A percentile compares a stretch with the other conserved stretches of the same genome.
phyloP scores from a whole-genome alignment of 208 protist species.

The Vickermania ingenoplastis region DNA sequence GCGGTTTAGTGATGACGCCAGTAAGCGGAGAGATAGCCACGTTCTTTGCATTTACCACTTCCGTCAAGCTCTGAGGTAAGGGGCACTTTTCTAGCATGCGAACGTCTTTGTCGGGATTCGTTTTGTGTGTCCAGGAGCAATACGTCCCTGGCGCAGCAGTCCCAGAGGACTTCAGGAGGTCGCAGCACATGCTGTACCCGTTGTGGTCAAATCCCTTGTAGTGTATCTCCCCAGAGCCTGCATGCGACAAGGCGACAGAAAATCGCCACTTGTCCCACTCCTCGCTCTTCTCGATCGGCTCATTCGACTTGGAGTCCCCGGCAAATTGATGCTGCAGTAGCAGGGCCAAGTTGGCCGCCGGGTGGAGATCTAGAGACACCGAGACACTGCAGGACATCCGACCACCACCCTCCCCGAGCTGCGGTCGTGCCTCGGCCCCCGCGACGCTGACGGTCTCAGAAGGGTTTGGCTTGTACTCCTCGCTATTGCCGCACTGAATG shows the following conservation, averaged over 20 bases:
- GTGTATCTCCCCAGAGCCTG: conserved; percentile 25
- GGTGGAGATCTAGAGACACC: not conserved
- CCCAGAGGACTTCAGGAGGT: conserved; percentile 12
- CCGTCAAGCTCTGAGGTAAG: not conserved
- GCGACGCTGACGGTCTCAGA: too few relatives aligned
- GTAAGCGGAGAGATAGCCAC: conserved; percentile 8
- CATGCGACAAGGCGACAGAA: conserved; percentile 20
- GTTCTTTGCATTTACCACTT: not conserved
- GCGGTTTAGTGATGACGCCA: conserved; percentile 40
- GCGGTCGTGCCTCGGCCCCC: too few relatives aligned
- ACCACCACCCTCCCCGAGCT: not conserved
- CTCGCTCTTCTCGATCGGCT: conserved; percentile 2
- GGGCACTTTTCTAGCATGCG: not conserved
- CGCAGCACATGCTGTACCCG: conserved; percentile 80
- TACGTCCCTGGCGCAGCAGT: conserved; percentile 2
- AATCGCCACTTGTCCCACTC: conserved; percentile 46
- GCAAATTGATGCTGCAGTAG: not conserved
- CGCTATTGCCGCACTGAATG: conserved; percentile 15
- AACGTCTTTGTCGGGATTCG: not conserved
- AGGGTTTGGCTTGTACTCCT: too few relatives aligned
- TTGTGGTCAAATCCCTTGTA: conserved; percentile 74
- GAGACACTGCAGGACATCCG: conserved; percentile 11
- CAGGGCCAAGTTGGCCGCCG: not conserved
- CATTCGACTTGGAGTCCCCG: not conserved
- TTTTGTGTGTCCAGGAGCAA: conserved; percentile 25